A percentile compares a stretch with the other conserved stretches of the same genome.
Evolutionary conservation across 2,329 filamentous ascomycete species (phyloP).

Genomic region (Leptographium galeiforme): DNA sequence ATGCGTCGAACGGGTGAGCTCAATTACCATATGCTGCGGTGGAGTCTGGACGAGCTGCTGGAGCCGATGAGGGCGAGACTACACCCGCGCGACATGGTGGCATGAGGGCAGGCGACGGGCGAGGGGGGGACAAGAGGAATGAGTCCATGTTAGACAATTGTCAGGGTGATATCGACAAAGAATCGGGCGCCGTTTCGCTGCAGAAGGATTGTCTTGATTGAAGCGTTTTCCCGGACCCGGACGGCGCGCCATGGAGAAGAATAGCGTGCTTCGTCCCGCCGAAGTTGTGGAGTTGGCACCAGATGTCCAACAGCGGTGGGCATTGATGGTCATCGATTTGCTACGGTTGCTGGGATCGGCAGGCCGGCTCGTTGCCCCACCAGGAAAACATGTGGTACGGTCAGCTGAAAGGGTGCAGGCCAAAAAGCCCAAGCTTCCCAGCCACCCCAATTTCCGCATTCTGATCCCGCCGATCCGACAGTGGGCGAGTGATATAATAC

Average conservation of each 20-base stretch:
- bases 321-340: neutral
- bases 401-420: neutral
- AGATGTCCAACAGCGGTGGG: neutral
- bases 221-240: no score
- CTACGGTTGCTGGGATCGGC: neutral
- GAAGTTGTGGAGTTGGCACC: neutral
- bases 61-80: constrained; percentile 4
- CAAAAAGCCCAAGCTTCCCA: neutral
- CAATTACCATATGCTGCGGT: constrained; percentile 4
- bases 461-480: neutral
- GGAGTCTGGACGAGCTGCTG: constrained; percentile 5
- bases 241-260: no score
- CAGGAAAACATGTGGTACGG: neutral
- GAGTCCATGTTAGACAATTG: no score
- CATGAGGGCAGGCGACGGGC: neutral
- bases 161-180: neutral
- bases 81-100: constrained; percentile 8
- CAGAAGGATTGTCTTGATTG: no score
- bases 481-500: neutral
- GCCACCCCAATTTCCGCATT: neutral
- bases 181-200: no score
- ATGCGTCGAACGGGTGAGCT: neutral
- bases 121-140: no score
- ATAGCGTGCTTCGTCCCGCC: neutral
- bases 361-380: neutral